Conservation (phyloP, 176 grass and related monocot genomes). For the Typha latifolia region DNA sequence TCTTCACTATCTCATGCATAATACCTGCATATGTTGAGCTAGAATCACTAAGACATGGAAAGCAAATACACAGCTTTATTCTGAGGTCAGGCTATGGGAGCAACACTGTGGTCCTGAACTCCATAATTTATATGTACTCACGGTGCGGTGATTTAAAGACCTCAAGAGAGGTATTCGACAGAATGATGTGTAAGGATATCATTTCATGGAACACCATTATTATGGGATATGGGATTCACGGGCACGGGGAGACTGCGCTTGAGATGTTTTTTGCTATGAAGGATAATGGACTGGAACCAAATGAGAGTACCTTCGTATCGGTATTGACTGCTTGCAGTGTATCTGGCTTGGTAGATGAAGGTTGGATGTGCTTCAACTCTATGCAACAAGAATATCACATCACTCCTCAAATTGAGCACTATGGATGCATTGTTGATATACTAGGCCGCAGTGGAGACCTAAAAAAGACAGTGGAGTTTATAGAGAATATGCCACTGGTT, state of each 20-base stretch:
- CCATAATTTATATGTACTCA: slow-evolving; percentile 68
- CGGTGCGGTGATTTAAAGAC: slow-evolving; percentile 52
- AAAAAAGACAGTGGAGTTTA: slow-evolving; percentile 45
- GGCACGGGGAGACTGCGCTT: slow-evolving; percentile 53
- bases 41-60: slow-evolving; percentile 44
- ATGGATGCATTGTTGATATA: slow-evolving; percentile 85
- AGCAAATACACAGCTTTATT: slow-evolving; percentile 72
- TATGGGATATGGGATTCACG: slow-evolving; percentile 78
- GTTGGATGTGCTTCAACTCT: slow-evolving; percentile 62
- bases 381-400: slow-evolving; percentile 72
- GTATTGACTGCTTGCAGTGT: slow-evolving; percentile 88
- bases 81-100: slow-evolving; percentile 36
- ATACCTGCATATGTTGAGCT: slow-evolving; percentile 53
- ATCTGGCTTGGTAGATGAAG: slow-evolving; percentile 48
- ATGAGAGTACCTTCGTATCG: slow-evolving; percentile 68
- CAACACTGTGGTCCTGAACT: slow-evolving; percentile 46
- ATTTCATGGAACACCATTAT: slow-evolving; percentile 85
- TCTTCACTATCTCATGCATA: slow-evolving; percentile 64
- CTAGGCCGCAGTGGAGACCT: slow-evolving; percentile 57
- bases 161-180: slow-evolving; percentile 63
- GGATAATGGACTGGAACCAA: slow-evolving; percentile 34
- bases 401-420: slow-evolving; percentile 64
- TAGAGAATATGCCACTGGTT: slow-evolving; percentile 55
- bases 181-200: slow-evolving; percentile 38
- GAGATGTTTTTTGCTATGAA: slow-evolving; percentile 61